A percentile compares a stretch with the other conserved stretches of the same genome.
phyloP scores from a whole-genome alignment of 2,329 filamentous ascomycete species.

The Colletotrichum endophyticum region DNA sequence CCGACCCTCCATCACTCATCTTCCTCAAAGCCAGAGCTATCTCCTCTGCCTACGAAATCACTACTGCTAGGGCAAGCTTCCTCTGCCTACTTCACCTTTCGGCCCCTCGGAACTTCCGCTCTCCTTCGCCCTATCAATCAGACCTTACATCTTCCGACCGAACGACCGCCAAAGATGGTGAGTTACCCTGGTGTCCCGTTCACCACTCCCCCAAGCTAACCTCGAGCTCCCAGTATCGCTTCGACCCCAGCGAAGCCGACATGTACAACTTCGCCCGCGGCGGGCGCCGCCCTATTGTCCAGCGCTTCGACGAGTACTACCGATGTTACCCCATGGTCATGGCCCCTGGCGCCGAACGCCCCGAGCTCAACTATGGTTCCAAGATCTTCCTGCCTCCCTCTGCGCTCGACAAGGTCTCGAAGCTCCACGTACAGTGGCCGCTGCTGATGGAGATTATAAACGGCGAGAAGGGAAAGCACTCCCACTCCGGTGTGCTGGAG shows the following conservation, averaged over 20 bases:
- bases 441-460: slow-evolving; percentile 97
- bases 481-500: slow-evolving; percentile 93
- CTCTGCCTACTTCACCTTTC: not conserved
- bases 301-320: slow-evolving; percentile 98
- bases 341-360: slow-evolving; percentile 88
- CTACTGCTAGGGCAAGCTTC: not conserved
- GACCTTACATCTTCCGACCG: not conserved
- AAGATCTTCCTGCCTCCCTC: slow-evolving; percentile 98
- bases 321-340: slow-evolving; percentile 95
- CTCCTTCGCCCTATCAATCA: not conserved
- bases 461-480: slow-evolving; percentile 77
- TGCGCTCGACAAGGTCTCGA: slow-evolving; percentile 93
- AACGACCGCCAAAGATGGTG: slow-evolving; percentile 25
- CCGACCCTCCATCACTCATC: not conserved
- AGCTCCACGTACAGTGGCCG: slow-evolving; percentile 95
- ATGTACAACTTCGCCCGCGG: slow-evolving; percentile 31
- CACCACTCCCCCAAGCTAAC: not conserved
- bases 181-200: not conserved
- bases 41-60: not conserved
- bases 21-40: slow-evolving; percentile 3
- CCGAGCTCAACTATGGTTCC: slow-evolving; percentile 92
- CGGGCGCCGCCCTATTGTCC: slow-evolving; percentile 56
- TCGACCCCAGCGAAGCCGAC: slow-evolving; percentile 22
- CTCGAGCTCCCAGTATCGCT: slow-evolving; percentile 12
- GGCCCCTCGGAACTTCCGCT: not conserved